Percentiles rank a stretch among this genome's conserved stretches.
Evolutionary conservation across 192 early-diverging fungal genomes (phyloP).

Genomic region (Coemansia sp.): DNA sequence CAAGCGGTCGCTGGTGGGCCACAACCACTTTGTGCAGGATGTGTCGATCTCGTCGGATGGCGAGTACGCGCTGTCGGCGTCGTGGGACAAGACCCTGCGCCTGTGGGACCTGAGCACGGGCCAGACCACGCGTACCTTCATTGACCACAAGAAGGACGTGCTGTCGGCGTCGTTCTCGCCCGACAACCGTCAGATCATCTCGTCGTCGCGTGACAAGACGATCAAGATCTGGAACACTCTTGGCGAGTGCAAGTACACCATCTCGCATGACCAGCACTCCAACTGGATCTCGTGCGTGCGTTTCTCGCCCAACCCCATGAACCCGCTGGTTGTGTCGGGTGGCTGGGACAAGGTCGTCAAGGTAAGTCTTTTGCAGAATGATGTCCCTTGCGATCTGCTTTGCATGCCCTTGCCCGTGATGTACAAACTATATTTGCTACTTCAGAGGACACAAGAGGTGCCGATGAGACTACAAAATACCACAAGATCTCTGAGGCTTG

Average conservation of each 20-base stretch:
- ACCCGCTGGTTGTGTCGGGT: constrained; percentile 95
- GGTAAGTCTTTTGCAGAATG: constrained; percentile 53
- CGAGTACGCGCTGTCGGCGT: constrained; percentile 96
- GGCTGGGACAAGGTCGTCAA: constrained; percentile 99
- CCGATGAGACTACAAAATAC: constrained; percentile 62
- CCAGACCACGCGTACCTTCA: constrained; percentile 90
- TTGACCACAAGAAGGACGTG: constrained; percentile 97
- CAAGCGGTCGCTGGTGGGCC: constrained; percentile 85
- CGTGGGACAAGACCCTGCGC: constrained; percentile 99
- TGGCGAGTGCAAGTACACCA: constrained; percentile 99
- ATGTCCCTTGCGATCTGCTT: not conserved
- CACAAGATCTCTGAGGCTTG: constrained; percentile 11
- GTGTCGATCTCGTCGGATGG: constrained; percentile 98
- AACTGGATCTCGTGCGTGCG: constrained; percentile 99
- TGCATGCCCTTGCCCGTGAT: constrained; percentile 29
- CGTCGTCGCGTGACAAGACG: constrained; percentile 95
- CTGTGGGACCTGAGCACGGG: constrained; percentile 98
- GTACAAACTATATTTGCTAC: constrained; percentile 66
- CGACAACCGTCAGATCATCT: constrained; percentile 99
- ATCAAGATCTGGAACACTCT: constrained; percentile 99
- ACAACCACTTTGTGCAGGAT: constrained; percentile 99
- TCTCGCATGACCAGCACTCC: constrained; percentile 93
- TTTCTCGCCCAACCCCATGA: constrained; percentile 98
- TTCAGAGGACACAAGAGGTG: constrained; percentile 53
- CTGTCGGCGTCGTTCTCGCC: constrained; percentile 99